phyloP scores from a whole-genome alignment of 208 protist species.

The Trypanosomatidae sp. region DNA sequence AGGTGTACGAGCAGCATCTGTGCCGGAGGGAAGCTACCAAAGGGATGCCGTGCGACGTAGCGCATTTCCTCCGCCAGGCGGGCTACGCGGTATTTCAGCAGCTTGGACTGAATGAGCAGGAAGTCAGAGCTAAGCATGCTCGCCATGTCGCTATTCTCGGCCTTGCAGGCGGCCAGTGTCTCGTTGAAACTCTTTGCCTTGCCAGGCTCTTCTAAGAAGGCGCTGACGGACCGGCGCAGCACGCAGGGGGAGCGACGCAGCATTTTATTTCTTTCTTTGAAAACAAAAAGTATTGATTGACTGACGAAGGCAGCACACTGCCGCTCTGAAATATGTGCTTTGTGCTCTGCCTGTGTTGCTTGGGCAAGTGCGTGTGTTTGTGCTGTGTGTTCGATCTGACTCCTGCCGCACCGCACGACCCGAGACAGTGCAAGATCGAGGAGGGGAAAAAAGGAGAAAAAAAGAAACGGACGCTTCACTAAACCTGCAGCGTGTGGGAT shows the following conservation, averaged over 20 bases:
- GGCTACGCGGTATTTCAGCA: slow-evolving; percentile 74
- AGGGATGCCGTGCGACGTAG: slow-evolving; percentile 46
- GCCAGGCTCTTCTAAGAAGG: slow-evolving; percentile 60
- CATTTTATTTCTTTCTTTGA: too few species aligned
- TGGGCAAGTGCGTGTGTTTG: too few species aligned
- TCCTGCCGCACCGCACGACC: too few species aligned
- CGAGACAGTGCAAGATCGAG: too few species aligned
- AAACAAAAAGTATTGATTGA: too few species aligned
- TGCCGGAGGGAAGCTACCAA: slow-evolving; percentile 45
- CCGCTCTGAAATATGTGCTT: background rate
- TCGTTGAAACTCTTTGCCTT: slow-evolving; percentile 52
- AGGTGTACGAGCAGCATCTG: slow-evolving; percentile 34
- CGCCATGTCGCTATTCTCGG: slow-evolving; percentile 67
- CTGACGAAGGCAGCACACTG: background rate
- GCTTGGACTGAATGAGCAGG: slow-evolving; percentile 57
- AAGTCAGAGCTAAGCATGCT: slow-evolving; percentile 69
- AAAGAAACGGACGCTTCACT: too few species aligned
- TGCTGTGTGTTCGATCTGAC: too few species aligned
- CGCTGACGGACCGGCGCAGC: slow-evolving; percentile 43
- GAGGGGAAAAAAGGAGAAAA: too few species aligned
- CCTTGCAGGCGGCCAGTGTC: slow-evolving; percentile 51
- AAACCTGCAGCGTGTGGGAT: too few species aligned
- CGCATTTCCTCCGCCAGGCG: slow-evolving; percentile 59
- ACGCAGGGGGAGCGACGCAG: background rate
- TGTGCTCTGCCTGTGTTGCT: too few species aligned